phyloP scores from a whole-genome alignment of 2,329 filamentous ascomycete genomes.

The Trichoderma polysporum region DNA sequence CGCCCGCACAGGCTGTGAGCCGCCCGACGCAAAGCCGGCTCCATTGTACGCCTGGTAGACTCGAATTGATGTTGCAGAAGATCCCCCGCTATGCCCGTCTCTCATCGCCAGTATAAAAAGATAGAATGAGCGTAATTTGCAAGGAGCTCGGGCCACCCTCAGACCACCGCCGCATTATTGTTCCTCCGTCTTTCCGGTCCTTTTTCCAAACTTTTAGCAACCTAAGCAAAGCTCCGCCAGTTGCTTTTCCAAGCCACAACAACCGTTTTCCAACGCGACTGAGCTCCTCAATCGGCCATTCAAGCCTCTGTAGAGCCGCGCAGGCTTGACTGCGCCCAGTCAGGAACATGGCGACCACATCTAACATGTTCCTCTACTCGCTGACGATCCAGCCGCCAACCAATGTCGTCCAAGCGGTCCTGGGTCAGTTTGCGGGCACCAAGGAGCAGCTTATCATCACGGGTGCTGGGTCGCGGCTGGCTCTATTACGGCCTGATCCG shows the following conservation, averaged over 20 bases:
- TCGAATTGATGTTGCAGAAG: conserved; percentile 9
- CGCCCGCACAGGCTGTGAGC: conserved; percentile 42
- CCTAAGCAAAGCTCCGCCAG: conserved; percentile 28
- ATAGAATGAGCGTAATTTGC: conserved; percentile 2
- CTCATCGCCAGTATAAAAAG: neutral
- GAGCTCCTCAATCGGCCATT: conserved; percentile 28
- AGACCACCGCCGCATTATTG: conserved; percentile 34
- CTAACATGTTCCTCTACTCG: conserved; percentile 98
- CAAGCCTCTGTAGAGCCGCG: conserved; percentile 41
- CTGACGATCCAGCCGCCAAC: conserved; percentile 92
- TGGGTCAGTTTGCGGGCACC: conserved; percentile 93
- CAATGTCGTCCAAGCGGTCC: conserved; percentile 82
- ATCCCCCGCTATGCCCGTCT: conserved; percentile 9
- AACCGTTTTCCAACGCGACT: conserved; percentile 29
- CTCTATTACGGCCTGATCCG: conserved; percentile 82
- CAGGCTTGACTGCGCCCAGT: conserved; percentile 51
- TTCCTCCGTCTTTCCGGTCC: conserved; percentile 34
- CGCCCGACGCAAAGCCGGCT: conserved; percentile 42
- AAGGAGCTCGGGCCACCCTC: conserved; percentile 33
- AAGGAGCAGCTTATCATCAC: conserved; percentile 98
- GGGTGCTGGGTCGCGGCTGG: conserved; percentile 85
- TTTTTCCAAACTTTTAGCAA: conserved; percentile 33
- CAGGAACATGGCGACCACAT: conserved; percentile 87
- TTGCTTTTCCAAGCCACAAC: conserved; percentile 22
- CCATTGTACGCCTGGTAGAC: conserved; percentile 34